phyloP scores from a whole-genome alignment of 257 asterid genomes.

The Scutellaria barbata region DNA sequence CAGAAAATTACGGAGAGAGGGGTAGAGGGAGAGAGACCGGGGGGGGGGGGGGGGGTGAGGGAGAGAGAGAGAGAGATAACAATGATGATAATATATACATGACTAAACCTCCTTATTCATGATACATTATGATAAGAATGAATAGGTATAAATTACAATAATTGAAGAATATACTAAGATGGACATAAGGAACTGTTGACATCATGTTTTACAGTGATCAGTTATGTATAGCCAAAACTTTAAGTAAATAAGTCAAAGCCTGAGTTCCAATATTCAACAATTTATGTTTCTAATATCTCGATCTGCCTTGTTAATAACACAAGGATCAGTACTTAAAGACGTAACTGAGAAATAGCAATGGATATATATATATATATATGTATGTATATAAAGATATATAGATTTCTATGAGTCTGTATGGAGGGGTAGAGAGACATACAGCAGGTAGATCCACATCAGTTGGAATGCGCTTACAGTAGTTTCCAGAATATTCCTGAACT shows the following conservation, averaged over 20 bases:
- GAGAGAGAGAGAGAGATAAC: neutral
- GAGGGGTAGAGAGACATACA: conserved; percentile 40
- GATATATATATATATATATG: neutral
- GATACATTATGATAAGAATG: neutral
- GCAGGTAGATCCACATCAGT: conserved; percentile 62
- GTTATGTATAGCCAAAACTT: conserved; percentile 10
- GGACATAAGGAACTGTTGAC: neutral
- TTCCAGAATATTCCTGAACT: conserved; percentile 94
- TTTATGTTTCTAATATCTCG: conserved; percentile 17
- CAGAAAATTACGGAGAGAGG: too few relatives aligned
- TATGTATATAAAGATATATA: too few relatives aligned
- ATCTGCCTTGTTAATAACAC: conserved; percentile 21
- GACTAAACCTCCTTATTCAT: neutral
- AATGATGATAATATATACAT: conserved; percentile 12
- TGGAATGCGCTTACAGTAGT: conserved; percentile 88
- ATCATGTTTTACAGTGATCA: conserved; percentile 20
- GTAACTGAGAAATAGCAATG: conserved; percentile 12
- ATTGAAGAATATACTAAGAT: neutral
- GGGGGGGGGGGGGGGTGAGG: too few relatives aligned
- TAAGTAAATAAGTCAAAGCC: neutral
- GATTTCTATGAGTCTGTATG: neutral
- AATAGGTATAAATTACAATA: neutral
- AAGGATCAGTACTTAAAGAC: neutral
- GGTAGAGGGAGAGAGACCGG: too few relatives aligned
- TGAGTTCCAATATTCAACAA: conserved; percentile 10